Evolutionary conservation across 2,329 filamentous ascomycete species (phyloP), one percentile per base, ranked within the genome.

Genomic region (Trichoderma simmonsii): DNA sequence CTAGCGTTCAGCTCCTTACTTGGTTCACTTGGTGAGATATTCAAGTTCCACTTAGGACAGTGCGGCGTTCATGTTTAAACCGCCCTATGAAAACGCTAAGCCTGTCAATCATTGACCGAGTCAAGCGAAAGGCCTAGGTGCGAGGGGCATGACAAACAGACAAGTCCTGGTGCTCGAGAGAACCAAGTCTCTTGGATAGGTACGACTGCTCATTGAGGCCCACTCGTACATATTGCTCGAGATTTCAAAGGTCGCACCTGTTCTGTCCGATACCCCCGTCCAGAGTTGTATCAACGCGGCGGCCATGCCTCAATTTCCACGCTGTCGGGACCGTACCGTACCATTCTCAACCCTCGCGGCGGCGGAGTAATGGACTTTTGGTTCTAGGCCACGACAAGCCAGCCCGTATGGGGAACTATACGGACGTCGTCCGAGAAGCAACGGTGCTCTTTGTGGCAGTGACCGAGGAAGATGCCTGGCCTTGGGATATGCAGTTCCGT

Each of bases 221-320:
- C 57, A 39, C 51, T 34, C n/a, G 30, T 36, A 24, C 39, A 24
- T 39, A 28, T 62, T 54, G 21, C 39, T 26, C 15, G 36, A 59
- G 39, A 51, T 32, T 26, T 57, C 26, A 62, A 34, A 28, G 39
- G 66, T 39, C n/a, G 66, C 66, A 54, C 66, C 28, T 26, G 34
- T 21, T 18, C 60, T 43, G 36, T n/a, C 34, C 59, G 34, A 62
- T 62, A 51, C 70, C 57, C 43, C 32, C 70, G 63, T 65, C 54
- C 56, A 56, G 26, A 51, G 57, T 62, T 14, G 15, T 62, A 60
- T 60, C 54, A 26, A 68, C 34, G 57, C 70, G 56, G n/a, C 24
- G 34, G 48, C 34, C 64, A 34, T 59, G 70, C 34, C 48, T 51
- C 64, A 64, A 69, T 72, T 72, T 72, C 70, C 70, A 72, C 39